These are phyloP conservation scores for Lasiosphaeria miniovina DNA, from an alignment of 495 filamentous ascomycete genomes.

Conservation along the genomic window DNA sequence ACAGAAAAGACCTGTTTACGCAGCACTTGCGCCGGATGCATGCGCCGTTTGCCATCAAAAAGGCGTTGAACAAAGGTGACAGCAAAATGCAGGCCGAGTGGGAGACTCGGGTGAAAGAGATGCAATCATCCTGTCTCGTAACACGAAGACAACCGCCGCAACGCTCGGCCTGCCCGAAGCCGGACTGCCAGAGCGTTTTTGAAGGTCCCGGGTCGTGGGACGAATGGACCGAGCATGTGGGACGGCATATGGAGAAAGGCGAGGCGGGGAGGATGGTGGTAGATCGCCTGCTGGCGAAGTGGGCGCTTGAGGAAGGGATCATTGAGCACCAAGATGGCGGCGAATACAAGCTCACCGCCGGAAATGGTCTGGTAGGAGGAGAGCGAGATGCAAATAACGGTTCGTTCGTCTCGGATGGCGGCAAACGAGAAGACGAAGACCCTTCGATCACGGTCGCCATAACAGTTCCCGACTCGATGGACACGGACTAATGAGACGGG, in stretches of 20 bases:
- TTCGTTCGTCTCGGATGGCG: slow-evolving; percentile 16
- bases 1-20: slow-evolving; percentile 94
- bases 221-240: slow-evolving; percentile 88
- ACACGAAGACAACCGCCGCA: slow-evolving; percentile 63
- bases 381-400: slow-evolving; percentile 19
- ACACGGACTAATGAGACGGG: slow-evolving; percentile 23
- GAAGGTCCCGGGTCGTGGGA: slow-evolving; percentile 76
- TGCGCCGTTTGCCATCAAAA: slow-evolving; percentile 50
- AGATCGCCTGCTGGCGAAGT: slow-evolving; percentile 50
- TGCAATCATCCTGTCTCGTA: slow-evolving; percentile 68
- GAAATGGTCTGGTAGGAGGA: slow-evolving; percentile 23
- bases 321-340: slow-evolving; percentile 52
- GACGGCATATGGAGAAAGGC: slow-evolving; percentile 74
- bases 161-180: slow-evolving; percentile 62
- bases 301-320: slow-evolving; percentile 57
- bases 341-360: slow-evolving; percentile 46
- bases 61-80: slow-evolving; percentile 47
- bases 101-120: slow-evolving; percentile 55
- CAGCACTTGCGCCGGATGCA: slow-evolving; percentile 97
- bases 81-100: slow-evolving; percentile 53
- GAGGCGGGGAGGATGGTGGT: slow-evolving; percentile 50
- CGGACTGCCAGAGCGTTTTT: slow-evolving; percentile 68
- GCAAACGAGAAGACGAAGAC: slow-evolving; percentile 32
- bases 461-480: slow-evolving; percentile 23
- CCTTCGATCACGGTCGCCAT: slow-evolving; percentile 36